Evolutionary conservation across 2,329 filamentous ascomycete genomes (phyloP).

Genomic region (Cercospora janseana): DNA sequence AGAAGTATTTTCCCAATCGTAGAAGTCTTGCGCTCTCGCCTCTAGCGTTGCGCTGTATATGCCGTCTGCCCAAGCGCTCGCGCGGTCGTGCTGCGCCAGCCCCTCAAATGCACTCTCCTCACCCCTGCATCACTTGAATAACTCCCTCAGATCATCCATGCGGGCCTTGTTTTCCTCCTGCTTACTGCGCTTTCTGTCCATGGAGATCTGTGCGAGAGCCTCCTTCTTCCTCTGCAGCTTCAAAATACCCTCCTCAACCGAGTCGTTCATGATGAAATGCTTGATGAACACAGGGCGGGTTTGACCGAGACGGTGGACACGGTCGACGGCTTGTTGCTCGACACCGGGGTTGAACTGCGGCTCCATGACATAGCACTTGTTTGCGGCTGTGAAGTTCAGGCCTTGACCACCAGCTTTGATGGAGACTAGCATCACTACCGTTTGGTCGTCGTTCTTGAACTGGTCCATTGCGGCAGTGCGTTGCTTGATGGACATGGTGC

Average conservation of each 20-base stretch:
- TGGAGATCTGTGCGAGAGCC: conserved; percentile 80
- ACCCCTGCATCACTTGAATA: conserved; percentile 49
- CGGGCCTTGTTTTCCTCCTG: conserved; percentile 64
- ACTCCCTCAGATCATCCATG: conserved; percentile 58
- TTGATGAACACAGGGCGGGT: conserved; percentile 82
- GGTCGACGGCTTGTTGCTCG: conserved; percentile 90
- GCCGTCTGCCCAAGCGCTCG: no score
- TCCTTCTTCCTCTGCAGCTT: conserved; percentile 89
- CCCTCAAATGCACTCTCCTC: neutral
- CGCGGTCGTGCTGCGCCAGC: neutral
- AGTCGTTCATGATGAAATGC: conserved; percentile 83
- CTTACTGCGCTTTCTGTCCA: conserved; percentile 61
- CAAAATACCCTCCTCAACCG: conserved; percentile 93
- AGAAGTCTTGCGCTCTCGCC: no score
- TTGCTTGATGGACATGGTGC: conserved; percentile 74
- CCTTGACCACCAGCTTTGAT: conserved; percentile 90
- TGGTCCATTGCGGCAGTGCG: conserved; percentile 72
- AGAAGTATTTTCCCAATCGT: no score
- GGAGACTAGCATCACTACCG: conserved; percentile 83
- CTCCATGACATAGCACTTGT: conserved; percentile 93
- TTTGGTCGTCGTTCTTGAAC: conserved; percentile 69
- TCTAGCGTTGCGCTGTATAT: no score
- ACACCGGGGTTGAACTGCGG: conserved; percentile 96
- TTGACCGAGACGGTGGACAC: conserved; percentile 88
- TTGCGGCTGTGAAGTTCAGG: conserved; percentile 83